These are phyloP conservation scores for Abrus precatorius DNA, from an alignment of 306 rosid genomes.

Conservation along the genomic window DNA sequence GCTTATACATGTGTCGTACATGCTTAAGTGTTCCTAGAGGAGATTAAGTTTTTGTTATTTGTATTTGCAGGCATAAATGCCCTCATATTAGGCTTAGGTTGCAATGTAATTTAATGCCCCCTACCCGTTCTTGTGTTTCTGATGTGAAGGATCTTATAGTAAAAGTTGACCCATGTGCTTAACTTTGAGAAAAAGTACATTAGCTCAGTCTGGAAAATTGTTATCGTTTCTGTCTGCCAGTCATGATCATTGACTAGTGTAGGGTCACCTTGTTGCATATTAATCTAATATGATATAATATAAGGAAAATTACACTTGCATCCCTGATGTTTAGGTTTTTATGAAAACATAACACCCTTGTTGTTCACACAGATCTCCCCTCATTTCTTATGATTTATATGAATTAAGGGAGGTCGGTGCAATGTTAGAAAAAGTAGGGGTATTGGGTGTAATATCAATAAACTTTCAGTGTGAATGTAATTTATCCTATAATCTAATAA, in stretches of 20 bases:
- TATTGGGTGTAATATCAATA: not conserved
- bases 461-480: not conserved
- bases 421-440: not conserved
- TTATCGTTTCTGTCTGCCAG: constrained; percentile 8
- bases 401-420: not conserved
- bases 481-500: not conserved
- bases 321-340: not conserved
- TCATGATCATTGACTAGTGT: constrained; percentile 23
- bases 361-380: not conserved
- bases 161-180: constrained; percentile 20
- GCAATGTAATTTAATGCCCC: not conserved
- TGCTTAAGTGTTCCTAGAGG: not conserved
- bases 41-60: not conserved
- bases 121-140: not conserved
- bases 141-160: not conserved
- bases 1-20: not conserved
- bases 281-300: not conserved
- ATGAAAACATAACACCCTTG: not conserved
- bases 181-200: constrained; percentile 14
- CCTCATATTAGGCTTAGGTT: constrained; percentile 26
- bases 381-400: constrained; percentile 13
- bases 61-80: constrained; percentile 15
- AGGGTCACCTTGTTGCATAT: not conserved
- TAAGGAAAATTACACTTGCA: not conserved
- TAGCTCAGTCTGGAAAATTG: constrained; percentile 13